These are phyloP conservation scores for Sinapis alba DNA, from an alignment of 441 rosid genomes.

Conservation along the genomic window DNA sequence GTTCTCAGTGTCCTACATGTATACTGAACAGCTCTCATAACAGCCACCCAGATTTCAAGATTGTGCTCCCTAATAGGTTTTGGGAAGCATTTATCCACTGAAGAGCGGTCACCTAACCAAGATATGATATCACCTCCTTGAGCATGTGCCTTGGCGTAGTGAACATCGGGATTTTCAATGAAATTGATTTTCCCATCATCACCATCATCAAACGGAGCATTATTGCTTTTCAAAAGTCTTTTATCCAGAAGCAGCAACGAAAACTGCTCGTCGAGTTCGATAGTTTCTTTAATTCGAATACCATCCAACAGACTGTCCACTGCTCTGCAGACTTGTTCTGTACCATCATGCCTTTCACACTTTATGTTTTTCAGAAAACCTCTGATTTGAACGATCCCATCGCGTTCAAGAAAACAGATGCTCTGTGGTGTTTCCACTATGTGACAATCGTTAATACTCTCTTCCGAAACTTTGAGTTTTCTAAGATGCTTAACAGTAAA, in stretches of 20 bases:
- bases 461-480: not conserved
- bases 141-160: conserved; percentile 14
- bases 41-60: conserved; percentile 17
- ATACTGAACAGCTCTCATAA: conserved; percentile 16
- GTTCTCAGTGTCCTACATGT: not conserved
- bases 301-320: not conserved
- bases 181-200: not conserved
- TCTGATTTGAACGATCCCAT: conserved; percentile 1
- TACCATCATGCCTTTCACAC: conserved; percentile 22
- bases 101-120: conserved; percentile 17
- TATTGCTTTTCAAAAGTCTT: conserved; percentile 21
- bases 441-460: not conserved
- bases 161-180: not conserved
- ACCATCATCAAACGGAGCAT: not conserved
- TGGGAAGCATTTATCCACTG: conserved; percentile 5
- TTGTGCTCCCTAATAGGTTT: conserved; percentile 6
- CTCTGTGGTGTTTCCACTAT: conserved; percentile 23
- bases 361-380: not conserved
- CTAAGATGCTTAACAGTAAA: not conserved
- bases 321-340: conserved; percentile 14
- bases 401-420: conserved; percentile 13
- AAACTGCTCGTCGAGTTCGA: not conserved
- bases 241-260: conserved; percentile 22
- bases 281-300: not conserved
- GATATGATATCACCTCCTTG: conserved; percentile 18